phyloP scores from a whole-genome alignment of 257 asterid genomes.

The Lithospermum erythrorhizon region DNA sequence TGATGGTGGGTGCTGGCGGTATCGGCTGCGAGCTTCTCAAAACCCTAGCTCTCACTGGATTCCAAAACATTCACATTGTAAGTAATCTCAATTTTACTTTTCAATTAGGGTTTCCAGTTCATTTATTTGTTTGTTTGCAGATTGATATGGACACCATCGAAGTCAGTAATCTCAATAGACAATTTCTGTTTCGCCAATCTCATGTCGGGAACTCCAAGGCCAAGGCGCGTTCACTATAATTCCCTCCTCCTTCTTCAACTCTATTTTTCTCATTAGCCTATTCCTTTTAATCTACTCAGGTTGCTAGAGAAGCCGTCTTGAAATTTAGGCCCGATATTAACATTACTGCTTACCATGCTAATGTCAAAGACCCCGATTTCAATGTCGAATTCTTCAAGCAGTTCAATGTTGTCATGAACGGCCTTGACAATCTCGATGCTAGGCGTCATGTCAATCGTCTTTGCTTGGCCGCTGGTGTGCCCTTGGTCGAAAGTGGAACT shows the following conservation, averaged over 20 bases:
- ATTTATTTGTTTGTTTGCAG: constrained; percentile 31
- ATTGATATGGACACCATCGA: constrained; percentile 98
- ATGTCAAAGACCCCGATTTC: constrained; percentile 79
- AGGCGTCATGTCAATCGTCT: constrained; percentile 98
- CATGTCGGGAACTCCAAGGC: constrained; percentile 99
- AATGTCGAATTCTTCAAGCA: constrained; percentile 88
- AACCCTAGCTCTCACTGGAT: constrained; percentile 92
- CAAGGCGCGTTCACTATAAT: constrained; percentile 56
- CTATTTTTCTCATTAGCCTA: constrained; percentile 1
- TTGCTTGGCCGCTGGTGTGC: constrained; percentile 91
- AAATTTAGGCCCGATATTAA: constrained; percentile 78
- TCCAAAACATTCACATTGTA: constrained; percentile 79
- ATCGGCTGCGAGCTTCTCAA: constrained; percentile 94
- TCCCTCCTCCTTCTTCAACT: constrained; percentile 1
- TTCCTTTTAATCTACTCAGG: constrained; percentile 40
- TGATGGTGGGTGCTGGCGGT: constrained; percentile 99
- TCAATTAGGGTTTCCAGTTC: not conserved
- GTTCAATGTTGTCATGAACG: constrained; percentile 82
- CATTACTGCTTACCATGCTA: constrained; percentile 90
- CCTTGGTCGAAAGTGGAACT: constrained; percentile 95
- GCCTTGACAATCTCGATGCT: constrained; percentile 97
- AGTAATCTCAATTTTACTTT: constrained; percentile 19
- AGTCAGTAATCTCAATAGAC: constrained; percentile 97
- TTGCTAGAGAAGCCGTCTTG: constrained; percentile 94
- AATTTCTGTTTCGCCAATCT: constrained; percentile 82